A percentile compares a stretch with the other conserved stretches of the same genome.
phyloP scores from a whole-genome alignment of 1,284 basidiomycete genomes.

The Testicularia cyperi region DNA sequence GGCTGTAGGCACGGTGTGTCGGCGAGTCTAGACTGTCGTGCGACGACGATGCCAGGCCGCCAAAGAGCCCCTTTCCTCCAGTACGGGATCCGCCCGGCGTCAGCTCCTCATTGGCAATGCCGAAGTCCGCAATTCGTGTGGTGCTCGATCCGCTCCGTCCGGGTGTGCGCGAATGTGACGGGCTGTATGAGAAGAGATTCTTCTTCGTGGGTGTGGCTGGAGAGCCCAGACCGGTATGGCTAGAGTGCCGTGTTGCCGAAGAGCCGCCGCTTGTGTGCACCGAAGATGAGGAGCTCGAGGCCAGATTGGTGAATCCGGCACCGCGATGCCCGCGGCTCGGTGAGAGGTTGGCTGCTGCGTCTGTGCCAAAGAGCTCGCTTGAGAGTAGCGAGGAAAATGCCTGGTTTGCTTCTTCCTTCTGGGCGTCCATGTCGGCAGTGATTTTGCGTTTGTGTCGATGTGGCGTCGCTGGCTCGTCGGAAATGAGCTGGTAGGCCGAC shows the following conservation, averaged over 20 bases:
- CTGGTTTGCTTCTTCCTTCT: constrained; percentile 61
- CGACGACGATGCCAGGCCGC: constrained; percentile 24
- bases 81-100: constrained; percentile 10
- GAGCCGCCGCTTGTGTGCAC: constrained; percentile 37
- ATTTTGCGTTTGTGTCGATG: constrained; percentile 50
- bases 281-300: constrained; percentile 31
- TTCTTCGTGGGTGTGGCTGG: constrained; percentile 60
- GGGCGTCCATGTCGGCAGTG: constrained; percentile 49
- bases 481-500: constrained; percentile 63
- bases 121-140: constrained; percentile 30
- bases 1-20: constrained; percentile 80
- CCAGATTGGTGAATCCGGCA: constrained; percentile 20
- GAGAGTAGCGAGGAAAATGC: constrained; percentile 65
- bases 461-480: constrained; percentile 57
- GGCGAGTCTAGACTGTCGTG: constrained; percentile 63
- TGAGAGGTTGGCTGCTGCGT: constrained; percentile 9
- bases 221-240: constrained; percentile 22
- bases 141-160: constrained; percentile 33
- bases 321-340: constrained; percentile 21
- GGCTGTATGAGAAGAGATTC: constrained; percentile 63
- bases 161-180: constrained; percentile 32
- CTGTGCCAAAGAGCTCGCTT: constrained; percentile 63
- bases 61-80: constrained; percentile 41
- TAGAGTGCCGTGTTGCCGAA: constrained; percentile 28
- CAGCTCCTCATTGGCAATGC: constrained; percentile 26